These are phyloP conservation scores for Yarrowia keelungensis DNA, from an alignment of 805 yeast genomes.

Conservation along the genomic window DNA sequence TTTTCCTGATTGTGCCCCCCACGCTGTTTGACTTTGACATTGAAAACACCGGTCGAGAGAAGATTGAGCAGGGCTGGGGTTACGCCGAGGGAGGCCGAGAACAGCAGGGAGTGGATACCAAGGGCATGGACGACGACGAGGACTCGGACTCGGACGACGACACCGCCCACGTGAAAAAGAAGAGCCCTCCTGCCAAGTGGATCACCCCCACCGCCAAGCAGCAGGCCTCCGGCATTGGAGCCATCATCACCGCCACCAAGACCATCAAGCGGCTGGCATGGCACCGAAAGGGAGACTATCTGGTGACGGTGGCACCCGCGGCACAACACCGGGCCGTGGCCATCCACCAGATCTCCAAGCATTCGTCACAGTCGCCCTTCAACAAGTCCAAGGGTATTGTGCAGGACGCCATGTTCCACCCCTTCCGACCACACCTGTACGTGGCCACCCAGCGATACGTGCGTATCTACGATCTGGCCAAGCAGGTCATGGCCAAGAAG, in stretches of 20 bases:
- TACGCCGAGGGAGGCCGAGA: constrained; percentile 57
- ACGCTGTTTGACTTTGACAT: constrained; percentile 79
- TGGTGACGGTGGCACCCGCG: constrained; percentile 95
- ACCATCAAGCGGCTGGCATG: constrained; percentile 84
- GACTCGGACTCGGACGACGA: constrained; percentile 51
- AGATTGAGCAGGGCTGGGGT: constrained; percentile 92
- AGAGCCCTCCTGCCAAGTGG: constrained; percentile 76
- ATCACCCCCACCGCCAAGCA: constrained; percentile 73
- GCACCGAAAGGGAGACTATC: constrained; percentile 98
- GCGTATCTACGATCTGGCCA: constrained; percentile 87
- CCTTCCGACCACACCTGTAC: constrained; percentile 89
- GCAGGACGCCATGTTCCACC: constrained; percentile 97
- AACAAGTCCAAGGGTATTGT: constrained; percentile 89
- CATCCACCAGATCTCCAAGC: constrained; percentile 93
- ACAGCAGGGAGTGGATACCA: constrained; percentile 45
- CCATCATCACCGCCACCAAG: constrained; percentile 68
- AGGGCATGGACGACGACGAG: constrained; percentile 48
- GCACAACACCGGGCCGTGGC: constrained; percentile 86
- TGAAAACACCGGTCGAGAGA: constrained; percentile 79
- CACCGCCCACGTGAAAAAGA: constrained; percentile 47
- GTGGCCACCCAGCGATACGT: constrained; percentile 94
- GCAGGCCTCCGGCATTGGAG: constrained; percentile 68
- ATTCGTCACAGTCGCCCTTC: constrained; percentile 95
- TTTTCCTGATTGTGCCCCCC: constrained; percentile 86
- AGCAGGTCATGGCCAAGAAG: constrained; percentile 82